Base-by-base conservation (phyloP, 495 filamentous ascomycete genomes). In the Penicillium antarcticum region DNA sequence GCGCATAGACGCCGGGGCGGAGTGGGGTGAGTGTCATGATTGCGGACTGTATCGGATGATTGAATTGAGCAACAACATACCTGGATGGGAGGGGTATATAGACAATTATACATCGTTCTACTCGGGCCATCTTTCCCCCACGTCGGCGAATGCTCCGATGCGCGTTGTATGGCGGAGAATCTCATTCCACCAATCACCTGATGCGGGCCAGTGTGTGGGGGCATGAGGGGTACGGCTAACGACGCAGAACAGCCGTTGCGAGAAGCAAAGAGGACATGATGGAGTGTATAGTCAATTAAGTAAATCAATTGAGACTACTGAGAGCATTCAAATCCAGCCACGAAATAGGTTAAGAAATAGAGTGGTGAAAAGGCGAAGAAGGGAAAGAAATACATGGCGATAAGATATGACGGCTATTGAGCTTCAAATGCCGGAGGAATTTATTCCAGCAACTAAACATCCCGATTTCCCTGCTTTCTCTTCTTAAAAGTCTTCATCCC, bases 1-100 rank as follows among this genome's bases (percentile, higher is more conserved):
- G 91, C 52, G 87, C 87, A 69, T 94, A 95, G 65, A 92, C 91
- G 62, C 91, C 91, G 56, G 86, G 85, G 12, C 87, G 87, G 42
- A 95, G 84, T 53, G 87, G 81, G 38, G 84, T 82, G 46, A 69
- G 71, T 32, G 73, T 26, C 60, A 64, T 63, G 57, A 46, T 61
- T 57, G 44, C 54, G 51, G 32, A 45, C 9, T 35, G 42, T 37
- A 16, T 38, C 12, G 11, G 43, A 34, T 43, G 47, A 32, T 17
- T 52, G 23, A 18, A 45, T 33, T 16, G 11, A 45, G 43, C 11
- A 18, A 19, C 8, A 26, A 38, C 17, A 34, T 45, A 32, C 45
- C 12, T 32, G 38, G 38, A 17, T 29, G 29, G 18, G 24, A 38
- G 52, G 23, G 35, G 33, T 19, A 39, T 40, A 53, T 34, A 42